A percentile compares a stretch with the other conserved stretches of the same genome.
Conservation (phyloP, 768 basidiomycete species). For the Pleurotus djamor region DNA sequence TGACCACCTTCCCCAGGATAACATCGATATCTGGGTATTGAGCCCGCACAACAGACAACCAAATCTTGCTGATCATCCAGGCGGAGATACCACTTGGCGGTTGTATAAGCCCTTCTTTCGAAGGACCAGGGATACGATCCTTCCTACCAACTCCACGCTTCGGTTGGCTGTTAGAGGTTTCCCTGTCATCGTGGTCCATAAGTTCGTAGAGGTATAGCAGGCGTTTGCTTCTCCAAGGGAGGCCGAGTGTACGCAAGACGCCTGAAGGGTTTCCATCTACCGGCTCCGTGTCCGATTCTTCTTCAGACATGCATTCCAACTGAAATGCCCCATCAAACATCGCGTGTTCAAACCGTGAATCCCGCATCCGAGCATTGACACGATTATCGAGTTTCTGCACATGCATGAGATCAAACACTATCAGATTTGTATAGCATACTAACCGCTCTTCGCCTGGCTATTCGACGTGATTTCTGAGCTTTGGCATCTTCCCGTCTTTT, state of each 20-base stretch:
- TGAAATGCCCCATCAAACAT: slow-evolving; percentile 71
- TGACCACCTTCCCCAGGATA: slow-evolving; percentile 38
- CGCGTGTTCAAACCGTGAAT: slow-evolving; percentile 54
- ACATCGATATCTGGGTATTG: slow-evolving; percentile 47
- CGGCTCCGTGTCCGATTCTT: slow-evolving; percentile 63
- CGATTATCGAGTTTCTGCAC: slow-evolving; percentile 69
- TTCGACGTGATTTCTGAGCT: slow-evolving; percentile 57
- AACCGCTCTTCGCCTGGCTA: slow-evolving; percentile 53
- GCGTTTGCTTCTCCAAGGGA: slow-evolving; percentile 67
- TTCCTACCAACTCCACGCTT: slow-evolving; percentile 58
- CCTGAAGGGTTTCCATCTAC: slow-evolving; percentile 23
- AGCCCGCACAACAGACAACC: slow-evolving; percentile 42
- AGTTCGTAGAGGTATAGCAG: slow-evolving; percentile 57
- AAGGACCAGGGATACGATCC: slow-evolving; percentile 49
- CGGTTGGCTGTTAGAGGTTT: slow-evolving; percentile 42
- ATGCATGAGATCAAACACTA: slow-evolving; percentile 6
- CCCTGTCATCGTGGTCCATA: slow-evolving; percentile 50
- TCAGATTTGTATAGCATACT: slow-evolving; percentile 35
- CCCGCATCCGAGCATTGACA: slow-evolving; percentile 52
- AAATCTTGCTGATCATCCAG: slow-evolving; percentile 78
- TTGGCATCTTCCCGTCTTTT: slow-evolving; percentile 61
- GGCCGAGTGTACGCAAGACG: slow-evolving; percentile 53
- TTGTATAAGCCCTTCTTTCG: slow-evolving; percentile 53
- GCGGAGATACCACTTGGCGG: slow-evolving; percentile 63
- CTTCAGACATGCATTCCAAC: slow-evolving; percentile 78